A percentile compares a stretch with the other conserved stretches of the same genome.
phyloP scores from a whole-genome alignment of 768 basidiomycete species.

The Leccinum broughii region DNA sequence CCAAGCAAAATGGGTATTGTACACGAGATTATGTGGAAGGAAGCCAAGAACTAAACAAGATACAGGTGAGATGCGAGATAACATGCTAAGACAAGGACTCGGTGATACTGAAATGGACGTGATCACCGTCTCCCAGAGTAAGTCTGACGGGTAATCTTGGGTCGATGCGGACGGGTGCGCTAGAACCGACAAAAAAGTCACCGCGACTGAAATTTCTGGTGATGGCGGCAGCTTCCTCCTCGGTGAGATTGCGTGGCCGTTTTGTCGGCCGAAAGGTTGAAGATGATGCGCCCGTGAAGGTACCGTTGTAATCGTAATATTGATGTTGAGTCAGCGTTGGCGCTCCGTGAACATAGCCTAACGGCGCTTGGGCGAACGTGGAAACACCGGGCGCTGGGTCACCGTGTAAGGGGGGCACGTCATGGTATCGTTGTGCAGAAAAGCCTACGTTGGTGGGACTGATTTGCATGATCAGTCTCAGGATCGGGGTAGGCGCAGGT shows the following conservation, averaged over 20 bases:
- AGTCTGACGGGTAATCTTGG: constrained; percentile 77
- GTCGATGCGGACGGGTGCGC: constrained; percentile 81
- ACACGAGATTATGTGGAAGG: constrained; percentile 20
- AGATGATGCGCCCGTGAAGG: constrained; percentile 66
- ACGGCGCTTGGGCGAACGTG: constrained; percentile 39
- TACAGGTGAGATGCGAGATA: constrained; percentile 15
- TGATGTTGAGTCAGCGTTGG: constrained; percentile 56
- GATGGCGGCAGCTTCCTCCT: constrained; percentile 82
- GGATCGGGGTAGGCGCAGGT: constrained; percentile 79
- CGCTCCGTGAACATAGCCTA: constrained; percentile 39
- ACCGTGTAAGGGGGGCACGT: constrained; percentile 8
- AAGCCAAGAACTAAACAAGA: constrained; percentile 17
- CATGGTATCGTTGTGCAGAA: constrained; percentile 3
- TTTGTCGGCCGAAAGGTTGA: constrained; percentile 81
- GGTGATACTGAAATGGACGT: constrained; percentile 67
- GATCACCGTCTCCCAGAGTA: constrained; percentile 79
- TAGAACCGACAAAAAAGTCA: constrained; percentile 79
- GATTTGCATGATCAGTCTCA: constrained; percentile 51
- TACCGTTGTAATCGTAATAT: constrained; percentile 77
- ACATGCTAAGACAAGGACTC: constrained; percentile 44
- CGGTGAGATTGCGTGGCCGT: constrained; percentile 75
- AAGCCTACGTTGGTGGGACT: constrained; percentile 30
- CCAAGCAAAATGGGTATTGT: constrained; percentile 17
- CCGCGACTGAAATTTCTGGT: constrained; percentile 80
- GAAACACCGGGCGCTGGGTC: constrained; percentile 36